A percentile compares a stretch with the other conserved stretches of the same genome.
These are phyloP conservation scores for Boletus coccyginus DNA, from an alignment of 768 basidiomycete species.

Conservation along the genomic window DNA sequence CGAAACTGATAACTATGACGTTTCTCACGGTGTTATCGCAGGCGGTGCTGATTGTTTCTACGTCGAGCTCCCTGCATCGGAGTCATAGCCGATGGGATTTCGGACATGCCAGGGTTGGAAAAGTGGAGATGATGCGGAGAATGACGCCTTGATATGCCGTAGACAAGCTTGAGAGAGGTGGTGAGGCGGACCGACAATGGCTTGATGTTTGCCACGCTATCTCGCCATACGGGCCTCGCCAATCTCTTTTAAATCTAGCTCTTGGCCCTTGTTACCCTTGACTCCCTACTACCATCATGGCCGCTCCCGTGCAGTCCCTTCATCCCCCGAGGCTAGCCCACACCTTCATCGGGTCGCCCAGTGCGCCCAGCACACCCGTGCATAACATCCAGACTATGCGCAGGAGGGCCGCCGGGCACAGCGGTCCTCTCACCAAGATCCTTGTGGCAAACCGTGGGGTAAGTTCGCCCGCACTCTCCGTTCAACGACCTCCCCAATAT, in stretches of 20 bases:
- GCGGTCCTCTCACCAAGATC: slow-evolving; percentile 87
- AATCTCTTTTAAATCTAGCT: slow-evolving; percentile 8
- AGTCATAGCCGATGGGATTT: background rate
- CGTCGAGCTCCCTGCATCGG: too few relatives aligned
- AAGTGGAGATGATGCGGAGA: slow-evolving; percentile 22
- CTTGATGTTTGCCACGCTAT: background rate
- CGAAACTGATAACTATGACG: too few relatives aligned
- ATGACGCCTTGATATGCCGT: slow-evolving; percentile 34
- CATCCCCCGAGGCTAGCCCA: slow-evolving; percentile 73
- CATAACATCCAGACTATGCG: slow-evolving; percentile 91
- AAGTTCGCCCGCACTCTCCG: slow-evolving; percentile 31
- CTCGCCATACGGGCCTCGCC: background rate
- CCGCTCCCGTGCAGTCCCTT: slow-evolving; percentile 37
- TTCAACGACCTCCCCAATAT: slow-evolving; percentile 3
- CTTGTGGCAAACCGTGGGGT: slow-evolving; percentile 91
- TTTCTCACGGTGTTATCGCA: too few relatives aligned
- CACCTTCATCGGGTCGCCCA: slow-evolving; percentile 72
- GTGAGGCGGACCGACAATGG: background rate
- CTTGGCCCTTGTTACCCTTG: slow-evolving; percentile 4
- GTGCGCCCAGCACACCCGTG: slow-evolving; percentile 79
- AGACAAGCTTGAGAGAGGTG: slow-evolving; percentile 4
- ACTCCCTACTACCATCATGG: slow-evolving; percentile 23
- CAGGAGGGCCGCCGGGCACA: slow-evolving; percentile 86
- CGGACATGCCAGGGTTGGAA: background rate
- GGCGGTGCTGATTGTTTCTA: too few relatives aligned